Conservation (phyloP, 2,329 filamentous ascomycete species). For the Thermoascus crustaceus region DNA sequence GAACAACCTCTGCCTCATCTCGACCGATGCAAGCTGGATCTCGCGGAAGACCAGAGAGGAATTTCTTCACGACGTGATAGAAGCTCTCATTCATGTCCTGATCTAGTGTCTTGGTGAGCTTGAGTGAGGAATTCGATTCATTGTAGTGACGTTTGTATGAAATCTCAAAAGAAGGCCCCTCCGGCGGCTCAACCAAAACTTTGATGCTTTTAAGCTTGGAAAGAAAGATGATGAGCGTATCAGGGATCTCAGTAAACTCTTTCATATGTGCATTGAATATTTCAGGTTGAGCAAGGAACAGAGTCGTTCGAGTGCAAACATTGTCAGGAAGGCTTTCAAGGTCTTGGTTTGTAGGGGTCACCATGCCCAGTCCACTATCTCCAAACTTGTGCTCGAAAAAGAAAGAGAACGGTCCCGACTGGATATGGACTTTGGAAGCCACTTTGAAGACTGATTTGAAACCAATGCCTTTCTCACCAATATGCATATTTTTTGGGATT, state of each 20-base stretch:
- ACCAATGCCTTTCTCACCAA: slow-evolving; percentile 29
- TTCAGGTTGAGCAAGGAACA: slow-evolving; percentile 25
- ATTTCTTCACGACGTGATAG: neutral
- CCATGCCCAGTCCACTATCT: slow-evolving; percentile 45
- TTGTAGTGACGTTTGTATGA: slow-evolving; percentile 9
- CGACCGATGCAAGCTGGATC: slow-evolving; percentile 16
- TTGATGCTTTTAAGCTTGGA: slow-evolving; percentile 30
- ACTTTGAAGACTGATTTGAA: slow-evolving; percentile 32
- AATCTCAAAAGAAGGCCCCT: neutral
- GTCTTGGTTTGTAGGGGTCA: slow-evolving; percentile 33
- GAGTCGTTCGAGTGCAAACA: slow-evolving; percentile 30
- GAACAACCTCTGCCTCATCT: slow-evolving; percentile 29
- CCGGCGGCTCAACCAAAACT: slow-evolving; percentile 18
- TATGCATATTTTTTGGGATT: too few relatives aligned
- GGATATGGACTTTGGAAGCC: slow-evolving; percentile 30
- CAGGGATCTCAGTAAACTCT: slow-evolving; percentile 32
- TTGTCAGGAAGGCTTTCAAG: slow-evolving; percentile 8
- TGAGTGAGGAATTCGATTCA: slow-evolving; percentile 2
- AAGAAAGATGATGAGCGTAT: slow-evolving; percentile 37
- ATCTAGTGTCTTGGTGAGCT: neutral
- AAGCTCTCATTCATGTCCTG: neutral
- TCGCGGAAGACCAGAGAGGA: slow-evolving; percentile 7
- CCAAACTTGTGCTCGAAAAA: slow-evolving; percentile 25
- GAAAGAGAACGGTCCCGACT: slow-evolving; percentile 33
- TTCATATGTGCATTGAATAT: slow-evolving; percentile 6